Evolutionary conservation across 2,329 filamentous ascomycete genomes (phyloP), one percentile per base, ranked within the genome.

Genomic region (Cercospora sp.): DNA sequence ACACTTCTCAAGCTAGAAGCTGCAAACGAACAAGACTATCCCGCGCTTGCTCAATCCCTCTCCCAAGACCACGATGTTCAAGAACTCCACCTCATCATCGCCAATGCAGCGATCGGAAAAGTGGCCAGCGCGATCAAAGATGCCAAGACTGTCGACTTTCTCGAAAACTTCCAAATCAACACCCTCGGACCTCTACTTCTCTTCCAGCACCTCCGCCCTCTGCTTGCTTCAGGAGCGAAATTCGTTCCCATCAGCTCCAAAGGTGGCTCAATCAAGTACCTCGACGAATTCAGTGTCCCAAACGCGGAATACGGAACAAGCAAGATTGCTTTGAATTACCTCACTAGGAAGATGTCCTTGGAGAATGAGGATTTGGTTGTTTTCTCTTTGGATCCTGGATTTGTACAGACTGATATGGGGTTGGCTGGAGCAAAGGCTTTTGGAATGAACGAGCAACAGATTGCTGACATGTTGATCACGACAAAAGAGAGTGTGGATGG

Each of bases 11-110:
- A 60, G 23, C 57, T 60, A 12, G 67, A 69, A 36, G 51, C 42
- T 28, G 57, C n/a, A 3, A 59, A 59, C 28, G 45, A 45, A 30
- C 45, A 51, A 33, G 59, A 58, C 28, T 53, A 60, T 45, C 7
- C 42, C 18, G 33, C 20, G 12, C 30, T 61, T 23, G 48, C 31
- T 30, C 7, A 36, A n/a, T 20, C 31, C 18, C 64, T 66, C 30
- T 18, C 3, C 20, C 20, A 61, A 5, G 18, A 40, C n/a, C 55
- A 59, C 63, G 31, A 51, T 33, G 60, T 68, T 9, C 57, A 48
- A 5, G n/a, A 48, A 20, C 51, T 68, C 20, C 53, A 66, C 55
- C 51, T 63, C 42, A 45, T 66, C 51, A 66, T 69, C 57, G 67
- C 64, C 4, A 69, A 69, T 20, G 63, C 67, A 30, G 67, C 51